Conservation (phyloP, 345 rosid species). For the Rhodamnia rubescens region DNA sequence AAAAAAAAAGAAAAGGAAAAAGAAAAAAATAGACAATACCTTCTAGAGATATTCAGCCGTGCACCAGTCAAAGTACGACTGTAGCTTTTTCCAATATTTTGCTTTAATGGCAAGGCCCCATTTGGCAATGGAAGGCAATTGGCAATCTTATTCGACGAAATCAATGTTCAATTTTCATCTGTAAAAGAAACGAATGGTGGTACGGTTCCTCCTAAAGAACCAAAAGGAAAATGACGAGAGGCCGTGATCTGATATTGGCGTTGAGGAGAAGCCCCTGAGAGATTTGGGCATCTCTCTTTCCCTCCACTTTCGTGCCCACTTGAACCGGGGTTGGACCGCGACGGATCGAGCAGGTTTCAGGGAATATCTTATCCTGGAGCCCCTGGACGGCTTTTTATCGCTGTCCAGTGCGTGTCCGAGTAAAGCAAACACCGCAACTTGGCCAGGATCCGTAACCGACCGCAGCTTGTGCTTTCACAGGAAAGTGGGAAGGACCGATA, state of each 20-base stretch:
- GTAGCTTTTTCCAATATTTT: neutral
- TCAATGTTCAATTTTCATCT: neutral
- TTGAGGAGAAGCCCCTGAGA: neutral
- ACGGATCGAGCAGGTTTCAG: neutral
- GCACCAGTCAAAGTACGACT: neutral
- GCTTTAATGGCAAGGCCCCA: neutral
- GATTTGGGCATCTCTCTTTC: neutral
- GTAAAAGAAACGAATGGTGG: neutral
- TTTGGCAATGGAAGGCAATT: neutral
- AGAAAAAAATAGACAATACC: neutral
- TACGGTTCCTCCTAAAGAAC: neutral
- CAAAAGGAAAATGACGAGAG: neutral
- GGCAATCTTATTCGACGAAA: neutral
- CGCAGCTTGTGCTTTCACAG: too few relatives aligned
- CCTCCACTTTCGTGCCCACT: constrained; percentile 1
- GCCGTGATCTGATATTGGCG: neutral
- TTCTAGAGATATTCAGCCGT: neutral
- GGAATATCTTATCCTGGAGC: constrained; percentile 23
- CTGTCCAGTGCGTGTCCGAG: constrained; percentile 12
- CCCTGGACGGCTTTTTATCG: neutral
- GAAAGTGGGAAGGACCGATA: neutral
- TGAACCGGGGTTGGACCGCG: constrained; percentile 1
- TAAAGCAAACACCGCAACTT: constrained; percentile 12
- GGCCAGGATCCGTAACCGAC: constrained; percentile 3
- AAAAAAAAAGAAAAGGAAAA: neutral